Percentiles rank a stretch among this genome's conserved stretches.
Evolutionary conservation across 441 rosid genomes (phyloP).

Genomic region (Erodium chrysanthum): DNA sequence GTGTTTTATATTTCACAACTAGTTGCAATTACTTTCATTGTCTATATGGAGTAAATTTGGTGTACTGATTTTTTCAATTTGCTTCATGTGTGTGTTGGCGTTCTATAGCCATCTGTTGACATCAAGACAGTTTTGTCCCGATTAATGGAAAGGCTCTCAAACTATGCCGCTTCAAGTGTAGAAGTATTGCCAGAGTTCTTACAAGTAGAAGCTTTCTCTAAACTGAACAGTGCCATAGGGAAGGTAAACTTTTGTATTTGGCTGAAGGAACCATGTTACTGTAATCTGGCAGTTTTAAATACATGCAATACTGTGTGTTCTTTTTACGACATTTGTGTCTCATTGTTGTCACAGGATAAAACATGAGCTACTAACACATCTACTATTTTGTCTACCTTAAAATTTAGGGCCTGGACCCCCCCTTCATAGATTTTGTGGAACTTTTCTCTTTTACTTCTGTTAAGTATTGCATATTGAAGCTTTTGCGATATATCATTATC

Average conservation of each 20-base stretch:
- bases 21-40: neutral
- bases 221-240: constrained; percentile 89
- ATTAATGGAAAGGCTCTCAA: constrained; percentile 94
- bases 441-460: neutral
- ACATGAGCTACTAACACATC: neutral
- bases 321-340: no score
- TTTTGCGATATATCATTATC: neutral
- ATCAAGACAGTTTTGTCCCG: constrained; percentile 91
- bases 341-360: neutral
- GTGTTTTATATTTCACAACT: neutral
- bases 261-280: constrained; percentile 8
- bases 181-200: constrained; percentile 89
- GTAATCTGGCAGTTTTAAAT: no score
- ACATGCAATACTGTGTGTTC: no score
- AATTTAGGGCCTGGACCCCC: neutral
- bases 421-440: neutral
- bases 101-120: constrained; percentile 80
- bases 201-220: constrained; percentile 97
- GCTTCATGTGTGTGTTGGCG: constrained; percentile 14
- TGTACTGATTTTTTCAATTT: constrained; percentile 14
- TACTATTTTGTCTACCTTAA: neutral
- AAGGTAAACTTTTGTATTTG: constrained; percentile 40
- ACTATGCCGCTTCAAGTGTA: constrained; percentile 77
- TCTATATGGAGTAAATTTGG: constrained; percentile 4
- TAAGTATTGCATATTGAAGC: neutral